Evolutionary conservation across 2,329 filamentous ascomycete genomes (phyloP), one percentile per base, ranked within the genome.

Genomic region (Sclerotiophoma versabilis): DNA sequence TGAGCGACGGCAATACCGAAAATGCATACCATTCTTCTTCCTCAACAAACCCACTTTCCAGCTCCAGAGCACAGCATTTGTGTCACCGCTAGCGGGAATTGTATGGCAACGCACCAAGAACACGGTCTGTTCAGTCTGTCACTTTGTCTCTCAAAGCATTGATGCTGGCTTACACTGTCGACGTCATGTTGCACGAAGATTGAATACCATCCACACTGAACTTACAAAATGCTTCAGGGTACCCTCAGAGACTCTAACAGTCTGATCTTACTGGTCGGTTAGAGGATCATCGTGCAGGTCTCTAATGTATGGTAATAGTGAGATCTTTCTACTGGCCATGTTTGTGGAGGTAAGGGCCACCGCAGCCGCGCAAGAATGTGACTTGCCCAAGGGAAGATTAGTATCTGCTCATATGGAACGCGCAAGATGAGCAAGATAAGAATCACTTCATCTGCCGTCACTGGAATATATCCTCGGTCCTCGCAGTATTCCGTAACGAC

Each of bases 331-430:
- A 54, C 26, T 48, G 50, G 50, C 44, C 44, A 33, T 39, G 26
- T 49, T 44, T n/a, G 47, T 29, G 23, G 23, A 54, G 38, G 51
- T 33, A 49, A 54, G 51, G 51, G 44, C 29, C 27, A 30, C 39
- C 15, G 45, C 38, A 22, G 44, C 49, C 19, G 45, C 27, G 38
- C 44, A 54, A 54, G 45, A 54, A 54, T 54, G 51, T 39, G 45
- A 39, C 10, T n/a, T 26, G n/a, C 15, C 15, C 38, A 49, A 54
- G 51, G 51, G 38, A 29, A 49, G 37, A 26, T 32, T 11, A 33
- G 33, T 32, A 15, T n/a, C 20, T 34, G 4, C 20, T 33, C 15
- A 43, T 26, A 30, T 38, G 49, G 20, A 33, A 27, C 6, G 20
- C 22, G 23, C 27, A 19, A 34, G n/a, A 15, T n/a, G 14, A 23